phyloP scores from a whole-genome alignment of 2,329 filamentous ascomycete species.

The Monilinia polystroma region DNA sequence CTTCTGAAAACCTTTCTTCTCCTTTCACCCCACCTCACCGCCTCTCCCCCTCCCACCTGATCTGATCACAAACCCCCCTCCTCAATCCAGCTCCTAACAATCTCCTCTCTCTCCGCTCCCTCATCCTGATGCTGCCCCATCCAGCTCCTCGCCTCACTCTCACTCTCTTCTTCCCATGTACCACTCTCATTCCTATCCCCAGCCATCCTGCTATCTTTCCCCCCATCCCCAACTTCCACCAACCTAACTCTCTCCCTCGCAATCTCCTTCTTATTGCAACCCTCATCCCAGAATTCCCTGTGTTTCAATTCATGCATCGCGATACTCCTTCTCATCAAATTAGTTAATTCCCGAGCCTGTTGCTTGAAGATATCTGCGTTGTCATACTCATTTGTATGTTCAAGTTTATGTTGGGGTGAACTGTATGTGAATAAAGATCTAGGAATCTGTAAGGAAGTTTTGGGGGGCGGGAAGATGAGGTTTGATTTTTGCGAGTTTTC shows the following conservation, averaged over 20 bases:
- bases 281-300: conserved; percentile 5
- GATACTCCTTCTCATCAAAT: conserved; percentile 36
- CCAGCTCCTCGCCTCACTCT: no score
- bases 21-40: background rate
- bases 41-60: background rate
- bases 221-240: conserved; percentile 42
- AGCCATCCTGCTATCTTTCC: conserved; percentile 24
- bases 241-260: conserved; percentile 30
- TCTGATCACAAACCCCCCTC: background rate
- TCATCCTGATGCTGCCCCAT: conserved; percentile 29
- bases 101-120: conserved; percentile 33
- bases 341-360: conserved; percentile 34
- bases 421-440: conserved; percentile 31
- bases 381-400: background rate
- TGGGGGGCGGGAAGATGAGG: conserved; percentile 34
- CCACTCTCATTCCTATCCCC: background rate
- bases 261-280: conserved; percentile 28
- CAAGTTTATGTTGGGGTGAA: background rate
- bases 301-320: conserved; percentile 28
- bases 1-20: no score
- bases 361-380: background rate
- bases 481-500: conserved; percentile 26
- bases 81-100: conserved; percentile 19
- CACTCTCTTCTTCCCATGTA: conserved; percentile 21
- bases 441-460: conserved; percentile 33